A percentile compares a stretch with the other conserved stretches of the same genome.
These are phyloP conservation scores for Termitomyces sp. DNA, from an alignment of 768 basidiomycete species.

Conservation along the genomic window DNA sequence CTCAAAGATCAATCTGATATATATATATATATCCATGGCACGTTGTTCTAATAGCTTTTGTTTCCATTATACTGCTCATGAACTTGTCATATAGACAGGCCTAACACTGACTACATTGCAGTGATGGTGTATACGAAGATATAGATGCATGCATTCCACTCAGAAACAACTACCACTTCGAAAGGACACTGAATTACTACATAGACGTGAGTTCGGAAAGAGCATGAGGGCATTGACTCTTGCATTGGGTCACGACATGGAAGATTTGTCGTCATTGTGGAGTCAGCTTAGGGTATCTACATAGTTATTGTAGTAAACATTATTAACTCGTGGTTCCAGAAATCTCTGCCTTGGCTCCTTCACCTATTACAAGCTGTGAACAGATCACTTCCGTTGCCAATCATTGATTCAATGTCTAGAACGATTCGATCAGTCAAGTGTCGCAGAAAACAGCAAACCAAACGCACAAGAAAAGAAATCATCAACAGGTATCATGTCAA, in stretches of 20 bases:
- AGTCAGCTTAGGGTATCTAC: too few species aligned
- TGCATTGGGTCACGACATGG: too few species aligned
- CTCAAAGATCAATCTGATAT: not conserved
- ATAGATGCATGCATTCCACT: too few species aligned
- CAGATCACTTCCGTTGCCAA: constrained; percentile 32
- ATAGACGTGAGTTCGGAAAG: too few species aligned
- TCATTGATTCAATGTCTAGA: constrained; percentile 37
- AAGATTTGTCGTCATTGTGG: too few species aligned
- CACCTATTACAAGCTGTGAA: constrained; percentile 24
- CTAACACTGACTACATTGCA: too few species aligned
- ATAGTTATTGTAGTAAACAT: too few species aligned
- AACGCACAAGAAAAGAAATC: constrained; percentile 40
- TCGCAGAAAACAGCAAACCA: not conserved
- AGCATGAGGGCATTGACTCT: too few species aligned
- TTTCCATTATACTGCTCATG: not conserved
- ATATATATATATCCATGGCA: too few species aligned
- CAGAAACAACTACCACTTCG: too few species aligned
- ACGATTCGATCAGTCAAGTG: not conserved
- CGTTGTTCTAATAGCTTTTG: not conserved
- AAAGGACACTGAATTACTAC: too few species aligned
- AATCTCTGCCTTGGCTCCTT: not conserved
- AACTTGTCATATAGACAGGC: not conserved
- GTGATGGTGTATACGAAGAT: too few species aligned
- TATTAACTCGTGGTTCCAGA: not conserved
- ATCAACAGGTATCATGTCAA: constrained; percentile 42